Evolutionary conservation across 495 filamentous ascomycete genomes (phyloP).

Genomic region (Rusavskia elegans): DNA sequence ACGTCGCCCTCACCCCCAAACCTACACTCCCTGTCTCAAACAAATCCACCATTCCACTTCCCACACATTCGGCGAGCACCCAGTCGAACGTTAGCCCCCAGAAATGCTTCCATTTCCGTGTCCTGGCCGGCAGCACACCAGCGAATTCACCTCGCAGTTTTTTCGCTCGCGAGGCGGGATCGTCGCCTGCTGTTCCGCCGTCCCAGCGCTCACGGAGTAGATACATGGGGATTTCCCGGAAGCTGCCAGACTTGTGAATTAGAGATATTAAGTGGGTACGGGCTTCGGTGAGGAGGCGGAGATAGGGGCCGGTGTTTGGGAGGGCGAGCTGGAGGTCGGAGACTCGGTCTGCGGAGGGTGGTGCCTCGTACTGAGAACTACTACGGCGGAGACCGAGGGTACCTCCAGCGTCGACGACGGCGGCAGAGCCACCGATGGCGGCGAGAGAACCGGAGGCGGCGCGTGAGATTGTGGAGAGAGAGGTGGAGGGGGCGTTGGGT

Average conservation of each 20-base stretch:
- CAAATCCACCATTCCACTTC: conserved; percentile 62
- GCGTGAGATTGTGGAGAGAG: conserved; percentile 34
- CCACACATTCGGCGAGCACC: conserved; percentile 63
- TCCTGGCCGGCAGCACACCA: conserved; percentile 53
- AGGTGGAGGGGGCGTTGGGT: conserved; percentile 13
- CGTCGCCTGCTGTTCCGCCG: conserved; percentile 47
- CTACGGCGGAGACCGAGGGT: conserved; percentile 15
- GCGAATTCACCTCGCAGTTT: conserved; percentile 50
- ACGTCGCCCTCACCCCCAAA: conserved; percentile 45
- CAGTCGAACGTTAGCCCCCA: conserved; percentile 65
- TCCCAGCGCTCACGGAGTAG: conserved; percentile 68
- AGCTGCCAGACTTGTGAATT: conserved; percentile 41
- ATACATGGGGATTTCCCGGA: conserved; percentile 46
- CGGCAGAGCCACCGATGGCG: conserved; percentile 44
- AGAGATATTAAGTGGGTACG: conserved; percentile 50
- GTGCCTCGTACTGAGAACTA: background rate
- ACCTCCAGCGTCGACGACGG: conserved; percentile 36
- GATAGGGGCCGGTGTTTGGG: conserved; percentile 56
- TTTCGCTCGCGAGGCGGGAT: conserved; percentile 41
- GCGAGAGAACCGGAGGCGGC: conserved; percentile 46
- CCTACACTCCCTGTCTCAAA: conserved; percentile 80
- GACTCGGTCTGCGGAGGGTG: no score
- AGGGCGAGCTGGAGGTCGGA: conserved; percentile 44
- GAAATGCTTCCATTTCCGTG: conserved; percentile 70
- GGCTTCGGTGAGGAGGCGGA: conserved; percentile 51